Evolutionary conservation across 148 eudicot species (phyloP).

Genomic region (Camellia japonica): DNA sequence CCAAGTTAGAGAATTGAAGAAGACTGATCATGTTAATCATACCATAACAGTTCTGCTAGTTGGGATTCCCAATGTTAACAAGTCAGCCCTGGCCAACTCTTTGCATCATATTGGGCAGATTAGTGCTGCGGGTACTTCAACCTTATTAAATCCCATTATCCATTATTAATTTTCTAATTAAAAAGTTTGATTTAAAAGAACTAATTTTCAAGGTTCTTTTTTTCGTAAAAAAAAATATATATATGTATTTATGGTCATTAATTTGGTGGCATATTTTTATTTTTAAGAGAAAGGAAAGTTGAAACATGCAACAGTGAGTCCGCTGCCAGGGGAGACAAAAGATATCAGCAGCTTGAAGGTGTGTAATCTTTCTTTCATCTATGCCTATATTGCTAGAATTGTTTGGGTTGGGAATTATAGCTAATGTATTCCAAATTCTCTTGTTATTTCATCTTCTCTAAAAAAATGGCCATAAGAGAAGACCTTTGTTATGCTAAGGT

Average conservation of each 20-base stretch:
- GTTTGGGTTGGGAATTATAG: background rate
- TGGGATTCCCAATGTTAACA: slow-evolving; percentile 84
- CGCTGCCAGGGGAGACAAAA: slow-evolving; percentile 29
- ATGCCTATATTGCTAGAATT: background rate
- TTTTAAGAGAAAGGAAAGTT: no score
- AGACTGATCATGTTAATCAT: slow-evolving; percentile 12
- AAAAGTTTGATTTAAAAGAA: no score
- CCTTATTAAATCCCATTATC: background rate
- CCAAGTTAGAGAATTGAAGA: slow-evolving; percentile 54
- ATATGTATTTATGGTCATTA: background rate
- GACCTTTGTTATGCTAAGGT: no score
- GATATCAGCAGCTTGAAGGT: slow-evolving; percentile 85
- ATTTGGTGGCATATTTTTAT: background rate
- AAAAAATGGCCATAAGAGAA: background rate
- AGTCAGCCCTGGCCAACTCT: slow-evolving; percentile 79
- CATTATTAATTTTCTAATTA: background rate
- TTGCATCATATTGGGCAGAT: slow-evolving; percentile 83
- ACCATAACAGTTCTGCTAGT: slow-evolving; percentile 50
- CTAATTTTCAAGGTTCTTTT: no score
- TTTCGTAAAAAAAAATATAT: background rate
- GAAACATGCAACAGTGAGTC: background rate
- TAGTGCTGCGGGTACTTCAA: slow-evolving; percentile 56
- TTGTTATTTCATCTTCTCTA: background rate
- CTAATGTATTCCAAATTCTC: background rate
- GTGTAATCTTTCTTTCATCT: slow-evolving; percentile 11